Base-by-base conservation (phyloP, 2,329 filamentous ascomycete species). In the Penicillium expansum region DNA sequence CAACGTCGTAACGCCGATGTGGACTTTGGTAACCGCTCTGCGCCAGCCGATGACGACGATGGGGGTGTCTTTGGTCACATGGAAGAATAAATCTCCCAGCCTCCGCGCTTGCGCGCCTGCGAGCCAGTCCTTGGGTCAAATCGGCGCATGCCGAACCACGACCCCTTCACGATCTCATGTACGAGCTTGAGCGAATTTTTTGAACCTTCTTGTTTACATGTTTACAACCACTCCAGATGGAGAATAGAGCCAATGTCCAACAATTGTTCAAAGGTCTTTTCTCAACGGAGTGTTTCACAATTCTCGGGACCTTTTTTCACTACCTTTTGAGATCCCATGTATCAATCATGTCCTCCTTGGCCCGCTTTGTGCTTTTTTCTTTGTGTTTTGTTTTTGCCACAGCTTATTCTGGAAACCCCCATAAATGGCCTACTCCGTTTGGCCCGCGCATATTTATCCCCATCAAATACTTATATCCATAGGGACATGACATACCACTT, bases 41-140 rank as follows among this genome's bases (percentile, higher is more conserved):
- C 84, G 49, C 84, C 88, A 60, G 88, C 86, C 73, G 90, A 95
- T 67, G 92, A 96, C 67, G 92, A 96, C 61, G 93, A 97, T 64
- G 92, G 97, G 64, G 92, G 92, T 70, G 89, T 97, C 68, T 99
- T 99, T 79, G 92, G 92, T 56, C 86, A 86, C 65, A 97, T 97
- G 93, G 94, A 99, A 77, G 91, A 96, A 75, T 94, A 81, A 74
- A 77, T 51, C 29, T 20, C 13, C 32, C 30, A 50, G 16, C 51
- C 37, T 20, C 32, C 33, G 55, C 44, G 18, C 27, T 45, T 45
- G n/a, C 44, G 35, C 27, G 5, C 27, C 52, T 49, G 37, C 20
- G 42, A 60, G 48, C 53, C 48, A 35, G 41, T 52, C 27, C 43
- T 43, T 38, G 41, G 51, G 52, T 58, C 53, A 43, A 52, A 50